Percentiles rank a stretch among this genome's conserved stretches.
Conservation (phyloP, 345 rosid species). For the Ailanthus altissimus region DNA sequence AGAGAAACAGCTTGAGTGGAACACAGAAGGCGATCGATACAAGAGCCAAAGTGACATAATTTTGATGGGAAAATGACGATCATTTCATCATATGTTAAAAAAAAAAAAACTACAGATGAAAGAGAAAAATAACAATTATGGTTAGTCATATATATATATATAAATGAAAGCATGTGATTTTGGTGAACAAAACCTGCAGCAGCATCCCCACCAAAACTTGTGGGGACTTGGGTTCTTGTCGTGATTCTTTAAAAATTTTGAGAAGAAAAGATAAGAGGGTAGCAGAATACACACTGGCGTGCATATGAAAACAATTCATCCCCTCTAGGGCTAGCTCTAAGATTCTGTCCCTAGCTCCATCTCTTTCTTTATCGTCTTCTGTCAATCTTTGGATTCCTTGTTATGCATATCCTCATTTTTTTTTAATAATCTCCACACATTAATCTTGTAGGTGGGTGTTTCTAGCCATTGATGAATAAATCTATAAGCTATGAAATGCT, state of each 20-base stretch:
- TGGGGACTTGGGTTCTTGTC: conserved; percentile 33
- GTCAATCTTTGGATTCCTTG: conserved; percentile 25
- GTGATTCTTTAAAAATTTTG: background rate
- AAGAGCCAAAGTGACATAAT: too few relatives aligned
- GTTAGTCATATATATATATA: too few relatives aligned
- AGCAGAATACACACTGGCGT: conserved; percentile 10
- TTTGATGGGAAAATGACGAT: too few relatives aligned
- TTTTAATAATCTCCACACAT: background rate
- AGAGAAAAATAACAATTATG: background rate
- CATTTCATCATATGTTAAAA: too few relatives aligned
- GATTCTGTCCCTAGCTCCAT: conserved; percentile 27
- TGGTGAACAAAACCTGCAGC: conserved; percentile 21
- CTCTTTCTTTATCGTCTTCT: conserved; percentile 22
- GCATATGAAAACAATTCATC: conserved; percentile 5
- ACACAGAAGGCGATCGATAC: background rate
- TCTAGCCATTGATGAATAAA: background rate
- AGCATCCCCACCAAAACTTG: conserved; percentile 18
- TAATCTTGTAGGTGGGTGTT: background rate
- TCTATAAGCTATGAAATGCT: background rate
- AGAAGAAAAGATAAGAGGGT: background rate
- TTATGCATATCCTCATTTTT: background rate
- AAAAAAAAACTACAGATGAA: background rate
- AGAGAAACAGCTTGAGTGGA: background rate
- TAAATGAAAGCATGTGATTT: conserved; percentile 12
- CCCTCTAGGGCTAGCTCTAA: background rate